These are phyloP conservation scores for Jackrogersella multiformis DNA, from an alignment of 495 filamentous ascomycete species.

Conservation along the genomic window DNA sequence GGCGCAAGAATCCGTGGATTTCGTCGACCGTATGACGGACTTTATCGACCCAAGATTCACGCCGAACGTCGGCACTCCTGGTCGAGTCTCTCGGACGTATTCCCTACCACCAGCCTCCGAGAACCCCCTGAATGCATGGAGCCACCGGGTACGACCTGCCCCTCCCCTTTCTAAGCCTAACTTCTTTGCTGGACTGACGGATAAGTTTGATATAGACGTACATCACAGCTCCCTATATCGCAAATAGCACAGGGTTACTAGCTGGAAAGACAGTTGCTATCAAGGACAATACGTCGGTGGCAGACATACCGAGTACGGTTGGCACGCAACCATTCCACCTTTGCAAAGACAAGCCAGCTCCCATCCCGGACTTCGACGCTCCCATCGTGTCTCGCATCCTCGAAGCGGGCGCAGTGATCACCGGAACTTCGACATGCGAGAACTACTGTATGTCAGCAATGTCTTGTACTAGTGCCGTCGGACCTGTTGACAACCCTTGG, in stretches of 20 bases:
- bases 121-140: conserved; percentile 56
- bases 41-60: conserved; percentile 24
- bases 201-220: conserved; percentile 10
- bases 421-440: conserved; percentile 51
- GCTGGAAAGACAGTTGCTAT: conserved; percentile 46
- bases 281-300: conserved; percentile 56
- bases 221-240: conserved; percentile 4
- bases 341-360: conserved; percentile 37
- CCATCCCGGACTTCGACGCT: conserved; percentile 50
- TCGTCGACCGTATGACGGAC: conserved; percentile 19
- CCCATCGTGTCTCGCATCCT: conserved; percentile 57
- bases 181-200: background rate
- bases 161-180: conserved; percentile 19
- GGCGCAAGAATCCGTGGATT: conserved; percentile 13
- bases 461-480: conserved; percentile 50
- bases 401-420: conserved; percentile 50
- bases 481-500: conserved; percentile 51
- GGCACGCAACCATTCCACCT: conserved; percentile 48
- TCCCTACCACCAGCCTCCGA: conserved; percentile 33
- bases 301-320: conserved; percentile 50
- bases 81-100: conserved; percentile 4
- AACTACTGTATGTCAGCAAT: conserved; percentile 52
- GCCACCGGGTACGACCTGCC: conserved; percentile 34
- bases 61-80: background rate
- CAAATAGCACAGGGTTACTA: conserved; percentile 27